Evolutionary conservation across 768 basidiomycete genomes (phyloP).

Genomic region (Russula brevipes): DNA sequence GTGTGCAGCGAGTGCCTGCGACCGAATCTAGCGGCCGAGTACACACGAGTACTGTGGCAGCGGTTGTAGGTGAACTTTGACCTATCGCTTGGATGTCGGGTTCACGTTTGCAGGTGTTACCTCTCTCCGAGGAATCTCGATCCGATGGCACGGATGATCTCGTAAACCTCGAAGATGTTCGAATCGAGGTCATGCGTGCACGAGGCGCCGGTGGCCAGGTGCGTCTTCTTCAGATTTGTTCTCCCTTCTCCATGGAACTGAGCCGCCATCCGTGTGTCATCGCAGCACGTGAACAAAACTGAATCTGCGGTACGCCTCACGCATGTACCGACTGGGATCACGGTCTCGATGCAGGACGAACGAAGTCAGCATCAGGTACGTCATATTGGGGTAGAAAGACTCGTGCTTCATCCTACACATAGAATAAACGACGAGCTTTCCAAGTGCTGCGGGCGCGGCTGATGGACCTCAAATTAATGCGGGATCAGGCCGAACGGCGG

Average conservation of each 20-base stretch:
- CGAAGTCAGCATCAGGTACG: conserved; percentile 89
- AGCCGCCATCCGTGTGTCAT: not conserved
- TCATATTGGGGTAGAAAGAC: not conserved
- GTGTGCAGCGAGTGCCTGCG: conserved; percentile 89
- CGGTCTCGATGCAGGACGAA: conserved; percentile 98
- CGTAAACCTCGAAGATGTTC: conserved; percentile 79
- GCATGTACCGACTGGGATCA: conserved; percentile 87
- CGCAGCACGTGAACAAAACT: conserved; percentile 94
- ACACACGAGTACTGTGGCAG: conserved; percentile 87
- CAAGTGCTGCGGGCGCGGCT: conserved; percentile 82
- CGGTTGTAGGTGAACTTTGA: conserved; percentile 54
- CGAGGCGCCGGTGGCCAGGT: conserved; percentile 97
- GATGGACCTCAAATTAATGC: conserved; percentile 69
- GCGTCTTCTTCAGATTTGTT: conserved; percentile 17
- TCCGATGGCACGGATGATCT: conserved; percentile 52
- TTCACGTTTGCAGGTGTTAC: conserved; percentile 62
- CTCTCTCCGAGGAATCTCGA: conserved; percentile 60
- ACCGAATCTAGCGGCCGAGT: conserved; percentile 85
- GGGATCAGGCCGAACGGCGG: conserved; percentile 66
- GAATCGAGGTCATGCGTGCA: conserved; percentile 90
- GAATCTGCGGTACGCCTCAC: conserved; percentile 96
- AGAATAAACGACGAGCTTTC: conserved; percentile 94
- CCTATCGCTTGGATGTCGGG: not conserved
- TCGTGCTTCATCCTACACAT: not conserved
- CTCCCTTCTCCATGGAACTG: not conserved